Evolutionary conservation across 176 grass and related monocot genomes (phyloP).

Genomic region (Lolium rigidum): DNA sequence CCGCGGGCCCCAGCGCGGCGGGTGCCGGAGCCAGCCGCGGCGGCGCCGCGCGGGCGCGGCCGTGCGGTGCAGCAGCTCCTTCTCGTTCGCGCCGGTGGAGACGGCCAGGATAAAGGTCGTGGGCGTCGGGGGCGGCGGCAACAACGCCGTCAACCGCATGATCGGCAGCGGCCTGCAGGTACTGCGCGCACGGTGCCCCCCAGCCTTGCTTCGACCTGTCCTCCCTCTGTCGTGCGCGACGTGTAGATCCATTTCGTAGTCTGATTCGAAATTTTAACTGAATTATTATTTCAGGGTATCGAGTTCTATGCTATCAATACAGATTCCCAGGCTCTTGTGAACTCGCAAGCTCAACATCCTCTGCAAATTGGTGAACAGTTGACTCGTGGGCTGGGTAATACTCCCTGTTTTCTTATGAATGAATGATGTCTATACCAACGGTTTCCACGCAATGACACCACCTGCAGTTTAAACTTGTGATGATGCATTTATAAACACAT

Average conservation of each 20-base stretch:
- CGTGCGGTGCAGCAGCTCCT: conserved; percentile 42
- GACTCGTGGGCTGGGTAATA: conserved; percentile 87
- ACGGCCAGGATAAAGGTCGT: conserved; percentile 90
- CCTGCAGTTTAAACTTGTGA: neutral
- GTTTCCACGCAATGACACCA: neutral
- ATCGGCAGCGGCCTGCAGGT: conserved; percentile 97
- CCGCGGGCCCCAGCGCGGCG: neutral
- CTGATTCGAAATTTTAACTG: neutral
- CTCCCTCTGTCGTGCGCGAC: neutral
- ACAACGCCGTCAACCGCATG: conserved; percentile 98
- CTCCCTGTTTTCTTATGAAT: conserved; percentile 8
- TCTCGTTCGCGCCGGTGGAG: conserved; percentile 64
- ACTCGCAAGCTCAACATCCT: conserved; percentile 79
- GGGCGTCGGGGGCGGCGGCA: conserved; percentile 87
- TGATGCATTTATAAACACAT: neutral
- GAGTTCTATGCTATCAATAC: conserved; percentile 97
- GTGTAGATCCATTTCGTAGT: conserved; percentile 36
- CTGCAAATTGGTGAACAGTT: conserved; percentile 97
- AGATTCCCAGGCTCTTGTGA: conserved; percentile 87
- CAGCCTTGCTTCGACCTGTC: neutral
- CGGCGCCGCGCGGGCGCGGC: conserved; percentile 35
- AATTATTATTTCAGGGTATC: conserved; percentile 74
- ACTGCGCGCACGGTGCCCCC: neutral
- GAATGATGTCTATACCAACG: neutral
- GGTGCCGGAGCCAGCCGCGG: conserved; percentile 14